Conservation (phyloP, 163 green algal genomes). For the Scenedesmus sp. region DNA sequence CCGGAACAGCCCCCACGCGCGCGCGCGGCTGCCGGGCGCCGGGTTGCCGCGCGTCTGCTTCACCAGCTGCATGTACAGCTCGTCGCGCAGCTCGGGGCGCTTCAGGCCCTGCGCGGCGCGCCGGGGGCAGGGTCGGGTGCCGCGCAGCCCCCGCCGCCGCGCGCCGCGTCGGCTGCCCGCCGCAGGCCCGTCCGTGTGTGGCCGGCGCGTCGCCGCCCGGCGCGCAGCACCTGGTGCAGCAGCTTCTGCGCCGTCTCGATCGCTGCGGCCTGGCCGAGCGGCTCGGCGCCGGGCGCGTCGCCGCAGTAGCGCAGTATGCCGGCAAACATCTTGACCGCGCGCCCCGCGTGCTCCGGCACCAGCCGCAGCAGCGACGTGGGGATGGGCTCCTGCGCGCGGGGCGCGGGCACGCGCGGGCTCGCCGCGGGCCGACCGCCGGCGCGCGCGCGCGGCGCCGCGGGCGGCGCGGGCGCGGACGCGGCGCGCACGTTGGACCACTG, state of each 20-base stretch:
- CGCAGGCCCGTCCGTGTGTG: too few relatives aligned
- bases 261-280: constrained; percentile 52
- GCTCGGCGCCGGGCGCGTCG: constrained; percentile 54
- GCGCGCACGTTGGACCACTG: constrained; percentile 71
- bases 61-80: constrained; percentile 96
- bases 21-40: constrained; percentile 43
- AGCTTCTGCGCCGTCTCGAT: constrained; percentile 91
- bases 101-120: constrained; percentile 69
- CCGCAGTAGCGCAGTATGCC: constrained; percentile 92
- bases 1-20: constrained; percentile 92
- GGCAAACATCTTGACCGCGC: constrained; percentile 95
- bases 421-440: not conserved
- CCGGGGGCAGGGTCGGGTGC: not conserved
- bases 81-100: constrained; percentile 88
- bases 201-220: too few relatives aligned
- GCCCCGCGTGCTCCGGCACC: constrained; percentile 76
- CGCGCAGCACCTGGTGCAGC: constrained; percentile 74
- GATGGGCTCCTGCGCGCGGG: constrained; percentile 76
- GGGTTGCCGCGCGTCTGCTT: constrained; percentile 93
- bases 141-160: too few relatives aligned
- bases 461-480: too few relatives aligned
- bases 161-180: too few relatives aligned
- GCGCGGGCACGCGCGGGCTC: not conserved
- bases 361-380: constrained; percentile 91
- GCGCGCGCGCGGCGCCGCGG: too few relatives aligned